These are phyloP conservation scores for Asclepias syriaca DNA, from an alignment of 257 asterid species.

Conservation along the genomic window DNA sequence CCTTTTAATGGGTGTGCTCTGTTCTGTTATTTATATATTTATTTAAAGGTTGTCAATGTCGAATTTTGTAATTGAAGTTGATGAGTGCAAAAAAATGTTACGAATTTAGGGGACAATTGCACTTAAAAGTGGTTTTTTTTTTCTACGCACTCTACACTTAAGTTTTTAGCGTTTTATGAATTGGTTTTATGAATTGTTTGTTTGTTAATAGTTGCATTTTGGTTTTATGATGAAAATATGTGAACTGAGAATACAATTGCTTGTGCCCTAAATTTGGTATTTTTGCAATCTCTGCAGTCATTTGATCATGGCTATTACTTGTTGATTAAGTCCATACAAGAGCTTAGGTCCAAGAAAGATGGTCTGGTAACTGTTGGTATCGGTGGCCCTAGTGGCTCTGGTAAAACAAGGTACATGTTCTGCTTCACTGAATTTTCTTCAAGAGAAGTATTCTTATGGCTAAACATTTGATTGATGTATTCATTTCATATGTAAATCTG, in stretches of 20 bases:
- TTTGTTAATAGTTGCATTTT: slow-evolving; percentile 6
- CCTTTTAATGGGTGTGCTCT: neutral
- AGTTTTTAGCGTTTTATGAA: neutral
- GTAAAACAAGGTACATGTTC: slow-evolving; percentile 73
- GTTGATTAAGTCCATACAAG: slow-evolving; percentile 94
- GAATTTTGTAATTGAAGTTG: neutral
- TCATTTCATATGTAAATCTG: slow-evolving; percentile 21
- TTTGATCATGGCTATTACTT: slow-evolving; percentile 98
- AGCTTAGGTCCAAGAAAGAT: slow-evolving; percentile 86
- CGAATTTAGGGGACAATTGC: neutral
- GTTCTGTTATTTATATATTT: neutral
- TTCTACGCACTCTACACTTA: neutral
- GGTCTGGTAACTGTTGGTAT: slow-evolving; percentile 87
- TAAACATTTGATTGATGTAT: neutral
- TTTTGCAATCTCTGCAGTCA: slow-evolving; percentile 51
- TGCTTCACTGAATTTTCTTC: slow-evolving; percentile 4
- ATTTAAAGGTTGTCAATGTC: neutral
- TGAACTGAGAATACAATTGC: neutral
- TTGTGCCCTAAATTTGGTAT: slow-evolving; percentile 6
- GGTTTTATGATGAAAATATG: neutral
- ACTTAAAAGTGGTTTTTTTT: neutral
- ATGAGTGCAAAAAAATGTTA: neutral
- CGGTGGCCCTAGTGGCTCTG: slow-evolving; percentile 99
- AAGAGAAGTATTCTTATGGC: neutral
- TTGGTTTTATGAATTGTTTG: neutral